Evolutionary conservation across 2,329 filamentous ascomycete genomes (phyloP), one percentile per base, ranked within the genome.

Genomic region (Aspergillus novoparasiticus): DNA sequence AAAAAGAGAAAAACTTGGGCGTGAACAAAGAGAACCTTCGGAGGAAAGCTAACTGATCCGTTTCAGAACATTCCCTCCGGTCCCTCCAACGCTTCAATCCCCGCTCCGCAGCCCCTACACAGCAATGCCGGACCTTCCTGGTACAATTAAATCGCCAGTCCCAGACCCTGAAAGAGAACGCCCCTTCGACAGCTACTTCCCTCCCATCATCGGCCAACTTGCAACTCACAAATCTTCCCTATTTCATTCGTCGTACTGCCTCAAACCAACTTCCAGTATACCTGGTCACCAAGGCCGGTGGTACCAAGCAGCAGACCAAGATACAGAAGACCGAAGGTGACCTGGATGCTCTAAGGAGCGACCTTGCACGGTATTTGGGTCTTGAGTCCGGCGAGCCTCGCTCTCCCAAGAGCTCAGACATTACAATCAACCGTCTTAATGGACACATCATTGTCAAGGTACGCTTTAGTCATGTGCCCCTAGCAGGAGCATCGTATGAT

Each of bases 281-380:
- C 80, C 83, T 88, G 19, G 83, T 88, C 68, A 82, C 80, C 67
- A 94, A 92, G 81, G 84, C 87, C 14, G 93, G 93, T 58, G 92
- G 92, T 16, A 95, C 91, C 68, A 84, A 89, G 73, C 87, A 88
- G 71, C 79, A 91, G 71, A 96, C 94, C 6, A 78, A 87, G 61
- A 80, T 99, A 61, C 90, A 93, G 76, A 93, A 91, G 78, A 85
- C 94, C 57, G 88, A 92, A 62, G 95, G 95, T 19, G 86, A 96
- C 75, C 73, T 88, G 57, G 77, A 81, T 36, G 85, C 82, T 3
- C 75, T 98, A 67, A 83, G 86, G 65, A 78, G 84, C 41, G 90
- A 93, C 69, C 75, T 98, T 61, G 80, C 83, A 43, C 73, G 79
- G 23, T 84, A 83, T 12, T 76, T 97, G 64, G 79, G 82, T 1